These are phyloP conservation scores for Fulvia fulva DNA, from an alignment of 2,329 filamentous ascomycete genomes.

Conservation along the genomic window DNA sequence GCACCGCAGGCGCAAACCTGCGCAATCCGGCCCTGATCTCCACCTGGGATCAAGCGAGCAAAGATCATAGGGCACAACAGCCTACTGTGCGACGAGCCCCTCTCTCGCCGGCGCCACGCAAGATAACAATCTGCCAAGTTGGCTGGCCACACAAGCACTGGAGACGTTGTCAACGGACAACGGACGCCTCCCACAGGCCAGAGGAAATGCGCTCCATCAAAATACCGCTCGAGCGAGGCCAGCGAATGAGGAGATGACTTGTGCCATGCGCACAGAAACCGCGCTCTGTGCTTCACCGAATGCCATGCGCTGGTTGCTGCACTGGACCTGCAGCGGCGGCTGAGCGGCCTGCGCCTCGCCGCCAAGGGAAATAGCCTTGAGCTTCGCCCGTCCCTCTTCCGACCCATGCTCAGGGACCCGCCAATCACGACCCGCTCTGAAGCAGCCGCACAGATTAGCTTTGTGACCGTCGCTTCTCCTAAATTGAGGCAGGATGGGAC, in stretches of 20 bases:
- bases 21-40: neutral
- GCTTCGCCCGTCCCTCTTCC: constrained; percentile 7
- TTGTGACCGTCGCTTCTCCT: constrained; percentile 13
- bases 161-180: neutral
- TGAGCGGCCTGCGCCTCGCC: neutral
- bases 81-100: neutral
- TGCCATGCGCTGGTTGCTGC: constrained; percentile 1
- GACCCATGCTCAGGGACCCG: constrained; percentile 12
- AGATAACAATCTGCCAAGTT: neutral
- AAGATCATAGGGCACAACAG: neutral
- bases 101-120: neutral
- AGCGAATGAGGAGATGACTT: neutral
- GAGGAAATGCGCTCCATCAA: neutral
- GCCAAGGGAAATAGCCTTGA: neutral
- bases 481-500: constrained; percentile 17
- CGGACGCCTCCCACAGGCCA: neutral
- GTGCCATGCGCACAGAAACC: neutral
- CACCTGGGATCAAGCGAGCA: neutral
- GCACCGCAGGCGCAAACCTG: neutral
- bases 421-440: constrained; percentile 12
- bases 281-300: neutral
- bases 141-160: neutral
- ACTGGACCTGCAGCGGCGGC: neutral
- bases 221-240: neutral
- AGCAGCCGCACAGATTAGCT: constrained; percentile 14